Base-by-base conservation (phyloP, 1,139 yeast species). In the Saccharomycopsis crataegensis region DNA sequence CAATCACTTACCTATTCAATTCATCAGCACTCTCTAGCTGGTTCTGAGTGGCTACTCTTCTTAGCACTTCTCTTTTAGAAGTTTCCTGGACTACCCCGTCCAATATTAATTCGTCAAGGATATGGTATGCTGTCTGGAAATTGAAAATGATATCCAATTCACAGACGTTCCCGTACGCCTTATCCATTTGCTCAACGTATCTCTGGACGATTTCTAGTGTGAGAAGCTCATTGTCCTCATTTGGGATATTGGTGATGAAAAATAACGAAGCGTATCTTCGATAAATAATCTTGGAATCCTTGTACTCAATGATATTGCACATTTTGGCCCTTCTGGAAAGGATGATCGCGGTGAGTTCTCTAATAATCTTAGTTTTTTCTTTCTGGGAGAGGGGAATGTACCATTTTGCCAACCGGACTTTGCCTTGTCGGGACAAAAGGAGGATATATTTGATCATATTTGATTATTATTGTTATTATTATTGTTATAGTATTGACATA, bases 131-230 rank as follows among this genome's bases (percentile, higher is more conserved):
- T 66, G 88, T 86, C 63, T 86, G 87, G 70, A 93, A 93, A 62
- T 95, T 95, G 77, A 93, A 93, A 52, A 93, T 93, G 59, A 93
- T 90, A 69, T 91, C 95, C 63, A 88, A 71, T 65, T 90, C 97
- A 70, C 96, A 87, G 22, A 93, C 99, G 65, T 90, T 93, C n/a
- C 97, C 98, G 65, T 88, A 93, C 62, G 90, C 82, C 64, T 86
- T 85, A 72, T 93, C 99, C 96, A 93, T 89, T 62, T 88, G 90
- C 68, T 94, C 99, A 50, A 94, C 99, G 66, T 84, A 94, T 57
- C 98, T 75, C 66, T 94, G 99, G 52, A 94, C 84, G 36, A 86
- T 75, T 64, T 94, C 99, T 57, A 94, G 73, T 1, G 95, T 82
- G 54, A 89, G 70, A 61, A 94, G 75, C 67, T 93, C 99, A 65